Conservation (phyloP, 2,329 filamentous ascomycete species). For the Aureobasidium pullulans region DNA sequence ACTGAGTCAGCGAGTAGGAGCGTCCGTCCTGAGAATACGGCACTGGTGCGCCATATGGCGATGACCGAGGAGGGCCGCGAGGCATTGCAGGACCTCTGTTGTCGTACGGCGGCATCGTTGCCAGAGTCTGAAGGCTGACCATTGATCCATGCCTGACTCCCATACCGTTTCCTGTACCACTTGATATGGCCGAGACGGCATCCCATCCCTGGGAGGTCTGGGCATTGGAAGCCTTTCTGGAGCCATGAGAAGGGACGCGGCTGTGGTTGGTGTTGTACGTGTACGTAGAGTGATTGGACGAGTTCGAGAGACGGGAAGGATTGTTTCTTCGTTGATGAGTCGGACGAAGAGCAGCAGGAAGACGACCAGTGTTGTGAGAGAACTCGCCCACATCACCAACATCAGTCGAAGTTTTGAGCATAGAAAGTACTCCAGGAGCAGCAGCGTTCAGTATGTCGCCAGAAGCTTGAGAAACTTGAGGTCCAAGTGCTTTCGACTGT, state of each 20-base stretch:
- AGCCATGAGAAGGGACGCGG: slow-evolving; percentile 34
- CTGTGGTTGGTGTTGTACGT: slow-evolving; percentile 23
- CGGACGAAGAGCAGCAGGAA: slow-evolving; percentile 31
- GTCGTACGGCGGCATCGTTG: slow-evolving; percentile 36
- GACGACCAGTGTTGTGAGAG: slow-evolving; percentile 30
- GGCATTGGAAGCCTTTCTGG: slow-evolving; percentile 31
- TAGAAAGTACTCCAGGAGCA: slow-evolving; percentile 39
- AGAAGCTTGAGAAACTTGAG: slow-evolving; percentile 20
- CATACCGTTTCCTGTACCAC: slow-evolving; percentile 14
- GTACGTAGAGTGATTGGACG: slow-evolving; percentile 25
- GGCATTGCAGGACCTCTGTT: slow-evolving; percentile 23
- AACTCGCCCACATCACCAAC: slow-evolving; percentile 39
- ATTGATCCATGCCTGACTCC: slow-evolving; percentile 26
- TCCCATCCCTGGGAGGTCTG: slow-evolving; percentile 32
- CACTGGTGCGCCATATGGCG: background rate
- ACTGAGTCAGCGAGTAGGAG: slow-evolving; percentile 36
- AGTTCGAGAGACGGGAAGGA: slow-evolving; percentile 33
- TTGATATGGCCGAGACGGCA: slow-evolving; percentile 32
- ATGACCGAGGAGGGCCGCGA: slow-evolving; percentile 12
- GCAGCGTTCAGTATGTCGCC: slow-evolving; percentile 22
- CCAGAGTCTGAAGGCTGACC: slow-evolving; percentile 35
- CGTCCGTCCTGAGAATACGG: slow-evolving; percentile 30
- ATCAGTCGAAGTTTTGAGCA: slow-evolving; percentile 44
- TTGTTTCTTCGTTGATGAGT: slow-evolving; percentile 29
- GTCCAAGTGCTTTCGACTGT: slow-evolving; percentile 22